Evolutionary conservation across 2,329 filamentous ascomycete genomes (phyloP).

Genomic region (Trichoderma atroviride): DNA sequence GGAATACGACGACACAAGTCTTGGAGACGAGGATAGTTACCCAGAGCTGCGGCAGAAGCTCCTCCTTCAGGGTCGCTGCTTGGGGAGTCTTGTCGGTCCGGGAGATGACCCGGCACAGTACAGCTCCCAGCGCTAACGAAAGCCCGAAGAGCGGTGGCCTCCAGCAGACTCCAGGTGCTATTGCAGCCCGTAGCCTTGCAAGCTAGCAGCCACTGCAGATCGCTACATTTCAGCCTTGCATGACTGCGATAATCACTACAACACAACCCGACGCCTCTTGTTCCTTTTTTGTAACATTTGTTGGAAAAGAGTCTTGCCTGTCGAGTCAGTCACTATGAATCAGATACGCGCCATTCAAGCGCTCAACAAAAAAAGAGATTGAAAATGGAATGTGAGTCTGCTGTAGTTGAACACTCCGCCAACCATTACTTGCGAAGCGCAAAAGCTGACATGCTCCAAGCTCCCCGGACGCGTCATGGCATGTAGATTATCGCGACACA

Average conservation of each 20-base stretch:
- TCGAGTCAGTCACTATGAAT: slow-evolving; percentile 67
- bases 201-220: background rate
- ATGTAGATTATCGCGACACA: slow-evolving; percentile 95
- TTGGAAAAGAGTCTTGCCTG: background rate
- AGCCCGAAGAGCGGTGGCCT: background rate
- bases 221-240: slow-evolving; percentile 20
- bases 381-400: slow-evolving; percentile 77
- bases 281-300: background rate
- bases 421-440: background rate
- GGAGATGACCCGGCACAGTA: slow-evolving; percentile 39
- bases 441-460: slow-evolving; percentile 48
- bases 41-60: background rate
- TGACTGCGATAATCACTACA: background rate
- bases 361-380: slow-evolving; percentile 90
- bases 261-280: background rate
- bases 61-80: slow-evolving; percentile 18
- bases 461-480: slow-evolving; percentile 87
- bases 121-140: slow-evolving; percentile 2
- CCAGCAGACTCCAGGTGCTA: background rate
- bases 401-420: background rate
- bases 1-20: background rate
- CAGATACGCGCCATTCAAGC: slow-evolving; percentile 88
- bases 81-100: slow-evolving; percentile 36
- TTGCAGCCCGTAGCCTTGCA: background rate
- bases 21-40: background rate